A percentile compares a stretch with the other conserved stretches of the same genome.
phyloP scores from a whole-genome alignment of 75 land plant species.

The Cunninghamia lanceolata region DNA sequence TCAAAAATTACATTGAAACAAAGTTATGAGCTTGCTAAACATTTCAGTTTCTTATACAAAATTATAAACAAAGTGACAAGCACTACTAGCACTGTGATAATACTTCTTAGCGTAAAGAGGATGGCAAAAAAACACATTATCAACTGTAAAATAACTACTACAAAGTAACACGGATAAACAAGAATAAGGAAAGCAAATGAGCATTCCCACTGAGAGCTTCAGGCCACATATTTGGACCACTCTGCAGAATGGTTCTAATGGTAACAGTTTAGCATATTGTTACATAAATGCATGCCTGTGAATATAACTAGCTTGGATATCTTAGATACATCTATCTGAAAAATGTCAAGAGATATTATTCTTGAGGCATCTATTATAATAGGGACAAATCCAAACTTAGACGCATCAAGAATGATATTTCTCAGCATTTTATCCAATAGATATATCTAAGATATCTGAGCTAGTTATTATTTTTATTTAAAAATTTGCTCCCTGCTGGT shows the following conservation, averaged over 20 bases:
- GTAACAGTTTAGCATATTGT: background rate
- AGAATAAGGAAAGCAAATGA: background rate
- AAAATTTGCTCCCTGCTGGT: no score
- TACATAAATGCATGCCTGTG: background rate
- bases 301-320: background rate
- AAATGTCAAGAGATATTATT: no score
- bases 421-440: no score
- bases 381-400: no score
- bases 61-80: background rate
- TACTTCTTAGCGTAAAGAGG: background rate
- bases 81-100: background rate
- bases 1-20: background rate
- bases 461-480: no score
- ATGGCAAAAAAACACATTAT: background rate
- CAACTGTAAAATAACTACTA: background rate
- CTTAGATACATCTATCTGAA: no score
- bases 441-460: no score
- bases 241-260: background rate
- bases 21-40: background rate
- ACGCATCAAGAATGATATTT: no score
- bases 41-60: background rate
- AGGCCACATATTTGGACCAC: background rate
- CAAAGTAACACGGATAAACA: background rate
- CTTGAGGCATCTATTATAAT: no score
- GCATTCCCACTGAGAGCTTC: background rate